Percentiles rank a stretch among this genome's conserved stretches.
Evolutionary conservation across 352 stramenopile species (phyloP).

Genomic region (Phytophthora melonis): DNA sequence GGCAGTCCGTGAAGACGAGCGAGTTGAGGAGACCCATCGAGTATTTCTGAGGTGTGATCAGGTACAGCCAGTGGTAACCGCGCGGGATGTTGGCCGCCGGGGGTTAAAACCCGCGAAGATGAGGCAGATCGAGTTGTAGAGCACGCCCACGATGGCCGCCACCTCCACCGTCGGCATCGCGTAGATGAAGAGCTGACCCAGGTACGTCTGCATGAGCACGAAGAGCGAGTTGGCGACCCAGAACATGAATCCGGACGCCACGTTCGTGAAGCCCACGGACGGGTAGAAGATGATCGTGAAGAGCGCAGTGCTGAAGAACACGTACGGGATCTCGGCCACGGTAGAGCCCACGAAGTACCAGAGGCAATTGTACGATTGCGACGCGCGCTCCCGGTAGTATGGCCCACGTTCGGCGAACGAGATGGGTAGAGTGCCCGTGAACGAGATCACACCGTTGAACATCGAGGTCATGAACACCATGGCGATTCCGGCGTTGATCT

Average conservation of each 20-base stretch:
- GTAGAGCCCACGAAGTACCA: slow-evolving; percentile 82
- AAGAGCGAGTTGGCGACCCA: slow-evolving; percentile 51
- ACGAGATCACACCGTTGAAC: slow-evolving; percentile 81
- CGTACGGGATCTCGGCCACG: slow-evolving; percentile 80
- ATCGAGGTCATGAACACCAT: slow-evolving; percentile 84
- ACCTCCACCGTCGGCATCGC: slow-evolving; percentile 48
- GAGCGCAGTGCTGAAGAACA: slow-evolving; percentile 48
- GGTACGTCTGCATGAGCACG: slow-evolving; percentile 49
- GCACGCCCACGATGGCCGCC: slow-evolving; percentile 44
- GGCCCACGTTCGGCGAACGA: slow-evolving; percentile 81
- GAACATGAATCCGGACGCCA: slow-evolving; percentile 46
- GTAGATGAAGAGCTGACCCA: slow-evolving; percentile 49
- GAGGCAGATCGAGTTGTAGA: slow-evolving; percentile 52
- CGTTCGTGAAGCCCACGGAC: slow-evolving; percentile 51
- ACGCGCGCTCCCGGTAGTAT: slow-evolving; percentile 88
- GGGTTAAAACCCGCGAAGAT: slow-evolving; percentile 53
- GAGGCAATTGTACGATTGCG: slow-evolving; percentile 83
- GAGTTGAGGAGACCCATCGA: slow-evolving; percentile 40
- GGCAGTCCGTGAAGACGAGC: slow-evolving; percentile 43
- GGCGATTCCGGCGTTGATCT: slow-evolving; percentile 58
- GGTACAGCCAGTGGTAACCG: slow-evolving; percentile 55
- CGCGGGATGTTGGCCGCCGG: slow-evolving; percentile 42
- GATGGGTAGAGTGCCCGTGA: slow-evolving; percentile 81
- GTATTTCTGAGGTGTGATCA: slow-evolving; percentile 50
- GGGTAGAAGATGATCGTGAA: slow-evolving; percentile 62